These are phyloP conservation scores for Candida pseudoviswanathii DNA, from an alignment of 1,139 yeast genomes.

Conservation along the genomic window DNA sequence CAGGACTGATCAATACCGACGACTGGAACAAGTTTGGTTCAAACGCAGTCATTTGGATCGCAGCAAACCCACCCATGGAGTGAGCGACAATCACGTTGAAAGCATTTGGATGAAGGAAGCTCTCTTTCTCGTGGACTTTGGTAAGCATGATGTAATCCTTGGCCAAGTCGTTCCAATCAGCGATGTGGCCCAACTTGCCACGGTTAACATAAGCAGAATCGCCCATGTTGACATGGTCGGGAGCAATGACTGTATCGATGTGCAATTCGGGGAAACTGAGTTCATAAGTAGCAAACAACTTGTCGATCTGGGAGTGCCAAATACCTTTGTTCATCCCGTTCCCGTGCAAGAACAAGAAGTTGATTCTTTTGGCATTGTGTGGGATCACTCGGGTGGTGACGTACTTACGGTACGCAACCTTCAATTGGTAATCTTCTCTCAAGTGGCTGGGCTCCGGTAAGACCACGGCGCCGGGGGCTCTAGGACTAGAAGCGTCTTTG, in stretches of 20 bases:
- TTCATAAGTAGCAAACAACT: constrained; percentile 28
- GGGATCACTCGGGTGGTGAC: constrained; percentile 20
- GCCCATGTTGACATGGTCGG: constrained; percentile 65
- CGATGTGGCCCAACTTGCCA: constrained; percentile 53
- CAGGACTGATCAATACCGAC: constrained; percentile 63
- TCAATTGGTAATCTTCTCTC: constrained; percentile 29
- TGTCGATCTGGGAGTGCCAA: constrained; percentile 61
- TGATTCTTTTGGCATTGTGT: constrained; percentile 35
- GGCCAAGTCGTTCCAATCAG: constrained; percentile 66
- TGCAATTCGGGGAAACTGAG: constrained; percentile 23
- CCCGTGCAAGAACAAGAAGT: constrained; percentile 65
- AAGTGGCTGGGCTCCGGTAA: constrained; percentile 21
- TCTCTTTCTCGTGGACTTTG: constrained; percentile 31
- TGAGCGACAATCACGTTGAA: constrained; percentile 64
- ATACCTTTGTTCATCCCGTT: constrained; percentile 68
- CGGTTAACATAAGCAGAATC: constrained; percentile 61
- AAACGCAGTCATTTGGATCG: constrained; percentile 48
- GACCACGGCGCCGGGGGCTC: constrained; percentile 31
- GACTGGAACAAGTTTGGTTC: constrained; percentile 61
- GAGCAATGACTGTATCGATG: constrained; percentile 42
- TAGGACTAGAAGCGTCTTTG: constrained; percentile 32
- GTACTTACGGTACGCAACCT: constrained; percentile 39
- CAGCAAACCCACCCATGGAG: constrained; percentile 68
- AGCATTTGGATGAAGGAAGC: constrained; percentile 26
- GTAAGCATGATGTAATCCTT: constrained; percentile 56